Percentiles rank a stretch among this genome's conserved stretches.
Evolutionary conservation across 2,329 filamentous ascomycete genomes (phyloP).

Genomic region (Podosphaera leucotricha): DNA sequence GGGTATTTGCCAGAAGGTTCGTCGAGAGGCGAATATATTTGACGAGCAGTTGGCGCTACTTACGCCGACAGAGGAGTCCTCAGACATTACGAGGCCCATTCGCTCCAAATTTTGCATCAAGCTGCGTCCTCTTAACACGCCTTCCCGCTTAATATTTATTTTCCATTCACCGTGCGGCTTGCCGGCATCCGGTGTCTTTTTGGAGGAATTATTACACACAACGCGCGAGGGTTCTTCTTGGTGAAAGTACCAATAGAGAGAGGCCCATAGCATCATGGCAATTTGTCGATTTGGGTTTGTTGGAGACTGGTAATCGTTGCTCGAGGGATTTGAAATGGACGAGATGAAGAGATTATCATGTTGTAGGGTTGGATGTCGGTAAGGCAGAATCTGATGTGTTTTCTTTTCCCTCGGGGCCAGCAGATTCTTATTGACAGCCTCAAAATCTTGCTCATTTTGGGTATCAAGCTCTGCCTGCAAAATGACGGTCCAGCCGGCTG

Average conservation of each 20-base stretch:
- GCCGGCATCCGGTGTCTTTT: conserved; percentile 40
- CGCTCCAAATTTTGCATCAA: conserved; percentile 76
- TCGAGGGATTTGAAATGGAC: conserved; percentile 66
- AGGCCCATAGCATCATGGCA: conserved; percentile 91
- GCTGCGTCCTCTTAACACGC: conserved; percentile 62
- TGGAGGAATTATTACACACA: conserved; percentile 37
- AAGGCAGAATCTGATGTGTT: conserved; percentile 33
- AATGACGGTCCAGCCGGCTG: conserved; percentile 75
- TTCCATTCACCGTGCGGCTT: conserved; percentile 69
- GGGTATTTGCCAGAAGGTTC: conserved; percentile 82
- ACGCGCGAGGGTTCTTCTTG: conserved; percentile 47
- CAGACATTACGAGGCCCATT: conserved; percentile 63
- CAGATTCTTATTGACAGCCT: conserved; percentile 12
- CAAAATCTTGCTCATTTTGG: conserved; percentile 7
- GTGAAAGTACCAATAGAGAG: conserved; percentile 94
- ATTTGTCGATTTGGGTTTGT: conserved; percentile 69
- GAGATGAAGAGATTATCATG: conserved; percentile 78
- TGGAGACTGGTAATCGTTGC: conserved; percentile 54
- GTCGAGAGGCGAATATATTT: conserved; percentile 58
- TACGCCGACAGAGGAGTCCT: conserved; percentile 52
- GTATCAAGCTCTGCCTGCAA: conserved; percentile 37
- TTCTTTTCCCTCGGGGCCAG: conserved; percentile 11
- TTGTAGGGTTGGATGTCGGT: conserved; percentile 47
- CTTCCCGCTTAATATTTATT: conserved; percentile 63
- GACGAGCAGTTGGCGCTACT: conserved; percentile 43